Evolutionary conservation across 1,284 basidiomycete species (phyloP), one percentile per base, ranked within the genome.

Genomic region (Puccinia sorghi): DNA sequence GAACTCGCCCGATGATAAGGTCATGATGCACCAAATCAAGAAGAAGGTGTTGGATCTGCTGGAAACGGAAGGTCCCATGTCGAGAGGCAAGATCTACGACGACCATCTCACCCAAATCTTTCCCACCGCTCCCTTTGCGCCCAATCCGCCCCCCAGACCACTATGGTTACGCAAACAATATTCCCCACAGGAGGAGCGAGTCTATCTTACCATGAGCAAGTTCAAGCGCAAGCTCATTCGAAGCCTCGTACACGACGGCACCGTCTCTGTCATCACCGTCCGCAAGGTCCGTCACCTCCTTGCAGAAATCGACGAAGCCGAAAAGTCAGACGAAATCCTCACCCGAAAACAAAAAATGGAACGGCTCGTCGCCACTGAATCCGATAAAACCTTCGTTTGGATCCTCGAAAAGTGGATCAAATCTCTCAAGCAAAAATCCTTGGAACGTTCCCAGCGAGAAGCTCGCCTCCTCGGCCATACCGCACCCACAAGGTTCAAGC

Each of bases 131-230:
- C 64, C 74, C 15, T 76, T 76, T 56, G 52, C 46, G 9, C 74
- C 74, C 8, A 76, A 76, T 59, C 63, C 50, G 69, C 74, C 74
- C 6, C 74, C 74, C 13, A 66, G 64, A n/a, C 74, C 74, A 8
- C 74, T 76, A 11, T 76, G 74, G 74, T 22, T 67, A 43, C 46
- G 74, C 8, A 43, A 32, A 27, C 56, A 73, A 27, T 73, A 73
- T 63, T 41, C 50, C 22, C 74, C 74, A 20, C 50, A 76, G 11
- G 63, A 66, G 57, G 63, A 66, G 56, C 27, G 63, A 27, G 74
- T 76, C 9, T 76, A 76, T 46, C 54, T 76, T 12, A 76, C 74
- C 17, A 76, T 76, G 74, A 67, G 63, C 54, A 76, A 76, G 41
- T 76, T 76, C 41, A 76, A 76, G 43, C 46, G 54, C 4, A 43